phyloP scores from a whole-genome alignment of 108 stramenopile genomes.

The Chaetoceros muelleri region DNA sequence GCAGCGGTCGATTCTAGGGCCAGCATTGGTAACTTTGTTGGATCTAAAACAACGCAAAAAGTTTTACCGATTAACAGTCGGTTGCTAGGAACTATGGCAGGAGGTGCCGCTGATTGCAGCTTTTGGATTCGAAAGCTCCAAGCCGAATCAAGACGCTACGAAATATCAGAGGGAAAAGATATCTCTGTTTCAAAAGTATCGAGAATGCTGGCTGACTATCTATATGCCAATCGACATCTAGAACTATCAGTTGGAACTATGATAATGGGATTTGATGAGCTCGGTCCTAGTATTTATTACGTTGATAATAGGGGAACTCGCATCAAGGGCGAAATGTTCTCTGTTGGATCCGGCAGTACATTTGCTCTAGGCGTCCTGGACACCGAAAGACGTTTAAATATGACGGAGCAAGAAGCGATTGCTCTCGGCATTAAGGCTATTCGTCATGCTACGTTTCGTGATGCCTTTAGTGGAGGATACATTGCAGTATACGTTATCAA shows the following conservation, averaged over 20 bases:
- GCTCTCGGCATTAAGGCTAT: slow-evolving; percentile 79
- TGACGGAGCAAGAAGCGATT: slow-evolving; percentile 71
- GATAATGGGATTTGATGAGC: slow-evolving; percentile 72
- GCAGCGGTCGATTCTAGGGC: slow-evolving; percentile 82
- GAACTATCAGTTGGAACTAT: slow-evolving; percentile 78
- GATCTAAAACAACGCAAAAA: slow-evolving; percentile 76
- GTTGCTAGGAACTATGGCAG: slow-evolving; percentile 85
- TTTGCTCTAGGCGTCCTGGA: slow-evolving; percentile 85
- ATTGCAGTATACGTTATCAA: slow-evolving; percentile 80
- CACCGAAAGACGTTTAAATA: slow-evolving; percentile 37
- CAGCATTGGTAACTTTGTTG: slow-evolving; percentile 83
- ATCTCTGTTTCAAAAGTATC: slow-evolving; percentile 73
- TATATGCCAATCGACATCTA: slow-evolving; percentile 42
- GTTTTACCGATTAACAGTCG: slow-evolving; percentile 71
- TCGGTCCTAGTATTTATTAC: slow-evolving; percentile 63
- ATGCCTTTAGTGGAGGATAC: slow-evolving; percentile 73
- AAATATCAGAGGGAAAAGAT: slow-evolving; percentile 37
- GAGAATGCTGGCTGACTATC: slow-evolving; percentile 44
- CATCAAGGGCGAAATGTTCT: slow-evolving; percentile 74
- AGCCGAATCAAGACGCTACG: slow-evolving; percentile 53
- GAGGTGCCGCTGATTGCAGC: slow-evolving; percentile 81
- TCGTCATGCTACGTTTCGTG: slow-evolving; percentile 83
- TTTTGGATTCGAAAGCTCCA: slow-evolving; percentile 71
- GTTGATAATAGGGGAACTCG: slow-evolving; percentile 71
- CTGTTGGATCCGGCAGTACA: slow-evolving; percentile 76